Conservation (phyloP, 345 rosid species). For the Rhodamnia argentea region DNA sequence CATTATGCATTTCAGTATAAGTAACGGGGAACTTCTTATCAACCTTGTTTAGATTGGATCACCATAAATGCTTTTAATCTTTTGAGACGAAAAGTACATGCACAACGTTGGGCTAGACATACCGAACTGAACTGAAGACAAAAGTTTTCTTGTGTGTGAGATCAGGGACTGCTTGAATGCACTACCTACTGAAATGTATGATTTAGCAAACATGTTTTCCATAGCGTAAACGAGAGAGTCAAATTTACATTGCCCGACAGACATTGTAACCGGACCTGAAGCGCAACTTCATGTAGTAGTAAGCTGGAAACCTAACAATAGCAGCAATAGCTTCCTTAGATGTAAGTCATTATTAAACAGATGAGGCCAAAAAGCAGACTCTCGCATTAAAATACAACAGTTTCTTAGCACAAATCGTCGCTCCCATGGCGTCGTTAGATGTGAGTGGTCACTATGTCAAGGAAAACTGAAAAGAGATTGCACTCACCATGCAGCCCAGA, state of each 20-base stretch:
- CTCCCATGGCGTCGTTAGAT: background rate
- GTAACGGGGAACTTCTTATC: background rate
- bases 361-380: background rate
- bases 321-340: background rate
- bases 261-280: conserved; percentile 67
- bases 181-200: background rate
- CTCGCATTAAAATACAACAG: background rate
- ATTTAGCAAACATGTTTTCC: background rate
- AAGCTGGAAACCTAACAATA: conserved; percentile 42
- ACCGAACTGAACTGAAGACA: background rate
- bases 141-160: background rate
- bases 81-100: background rate
- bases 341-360: background rate
- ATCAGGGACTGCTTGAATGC: background rate
- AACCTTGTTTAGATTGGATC: background rate
- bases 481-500: conserved; percentile 76
- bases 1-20: background rate
- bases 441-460: background rate
- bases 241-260: conserved; percentile 39
- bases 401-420: background rate
- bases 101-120: background rate
- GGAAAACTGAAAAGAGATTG: background rate
- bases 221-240: background rate
- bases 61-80: background rate
- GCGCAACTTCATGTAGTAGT: conserved; percentile 51